Conservation (phyloP, 2,329 filamentous ascomycete genomes). For the Huntiella omanensis region DNA sequence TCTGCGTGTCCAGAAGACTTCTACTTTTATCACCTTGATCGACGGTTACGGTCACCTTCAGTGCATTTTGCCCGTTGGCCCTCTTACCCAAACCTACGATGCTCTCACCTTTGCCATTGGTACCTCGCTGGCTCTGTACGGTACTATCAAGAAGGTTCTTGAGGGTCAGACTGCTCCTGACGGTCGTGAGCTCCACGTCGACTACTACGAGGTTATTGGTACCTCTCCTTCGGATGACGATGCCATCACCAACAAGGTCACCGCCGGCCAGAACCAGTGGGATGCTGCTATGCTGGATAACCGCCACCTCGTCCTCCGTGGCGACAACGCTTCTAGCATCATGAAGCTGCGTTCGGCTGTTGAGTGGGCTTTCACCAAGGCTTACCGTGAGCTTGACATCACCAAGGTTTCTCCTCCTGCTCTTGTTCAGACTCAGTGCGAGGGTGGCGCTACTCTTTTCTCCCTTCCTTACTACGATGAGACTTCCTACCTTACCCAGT, state of each 20-base stretch:
- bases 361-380: conserved; percentile 60
- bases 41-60: conserved; percentile 68
- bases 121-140: conserved; percentile 68
- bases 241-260: conserved; percentile 65
- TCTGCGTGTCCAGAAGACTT: conserved; percentile 62
- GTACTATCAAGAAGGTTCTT: conserved; percentile 69
- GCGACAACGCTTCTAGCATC: conserved; percentile 65
- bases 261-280: conserved; percentile 26
- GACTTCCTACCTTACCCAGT: conserved; percentile 85
- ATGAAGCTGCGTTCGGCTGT: conserved; percentile 73
- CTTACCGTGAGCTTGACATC: conserved; percentile 59
- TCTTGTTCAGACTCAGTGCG: conserved; percentile 86
- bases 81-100: conserved; percentile 82
- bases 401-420: conserved; percentile 77
- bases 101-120: conserved; percentile 69
- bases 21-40: conserved; percentile 69
- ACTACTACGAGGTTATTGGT: conserved; percentile 68
- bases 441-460: conserved; percentile 84
- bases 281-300: conserved; percentile 57
- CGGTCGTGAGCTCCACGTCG: conserved; percentile 73
- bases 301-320: conserved; percentile 68
- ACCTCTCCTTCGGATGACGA: conserved; percentile 73
- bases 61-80: conserved; percentile 56
- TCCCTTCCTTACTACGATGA: conserved; percentile 77
- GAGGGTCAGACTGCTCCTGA: conserved; percentile 61